Evolutionary conservation across 495 filamentous ascomycete species (phyloP).

Genomic region (Pyrenula massariospora): DNA sequence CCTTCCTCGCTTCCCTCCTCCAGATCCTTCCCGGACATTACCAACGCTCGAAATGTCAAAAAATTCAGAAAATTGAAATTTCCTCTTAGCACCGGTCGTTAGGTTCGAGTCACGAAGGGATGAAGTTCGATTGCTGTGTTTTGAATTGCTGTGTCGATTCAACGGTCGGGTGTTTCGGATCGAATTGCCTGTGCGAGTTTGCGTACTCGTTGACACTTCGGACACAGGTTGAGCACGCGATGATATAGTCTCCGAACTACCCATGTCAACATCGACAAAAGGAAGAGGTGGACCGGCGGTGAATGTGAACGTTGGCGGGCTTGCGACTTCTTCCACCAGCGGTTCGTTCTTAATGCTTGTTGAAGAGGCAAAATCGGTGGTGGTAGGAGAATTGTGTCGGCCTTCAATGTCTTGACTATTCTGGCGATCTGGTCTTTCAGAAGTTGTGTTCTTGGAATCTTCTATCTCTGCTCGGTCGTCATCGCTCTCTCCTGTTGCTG

Average conservation of each 20-base stretch:
- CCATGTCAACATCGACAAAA: conserved; percentile 58
- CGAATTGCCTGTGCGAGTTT: conserved; percentile 26
- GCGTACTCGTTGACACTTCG: conserved; percentile 9
- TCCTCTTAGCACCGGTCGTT: conserved; percentile 65
- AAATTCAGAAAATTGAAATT: conserved; percentile 64
- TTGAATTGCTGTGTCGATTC: conserved; percentile 33
- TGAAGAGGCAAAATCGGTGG: not conserved
- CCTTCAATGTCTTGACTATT: not conserved
- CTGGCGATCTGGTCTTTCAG: not conserved
- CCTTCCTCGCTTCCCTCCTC: conserved; percentile 60
- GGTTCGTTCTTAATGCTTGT: not conserved
- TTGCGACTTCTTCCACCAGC: not conserved
- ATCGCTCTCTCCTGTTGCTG: conserved; percentile 52
- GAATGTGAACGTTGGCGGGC: conserved; percentile 35
- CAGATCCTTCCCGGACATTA: conserved; percentile 53
- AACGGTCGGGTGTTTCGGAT: conserved; percentile 22
- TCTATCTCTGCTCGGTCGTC: conserved; percentile 53
- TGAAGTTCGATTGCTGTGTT: conserved; percentile 28
- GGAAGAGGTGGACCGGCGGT: conserved; percentile 47
- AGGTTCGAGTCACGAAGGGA: conserved; percentile 25
- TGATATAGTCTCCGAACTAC: conserved; percentile 28
- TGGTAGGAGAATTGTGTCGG: not conserved
- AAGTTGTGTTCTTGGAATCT: conserved; percentile 9
- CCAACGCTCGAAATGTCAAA: conserved; percentile 66
- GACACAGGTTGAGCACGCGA: conserved; percentile 8